Percentiles rank a stretch among this genome's conserved stretches.
phyloP scores from a whole-genome alignment of 306 rosid species.

The Heteromeles arbutifolia region DNA sequence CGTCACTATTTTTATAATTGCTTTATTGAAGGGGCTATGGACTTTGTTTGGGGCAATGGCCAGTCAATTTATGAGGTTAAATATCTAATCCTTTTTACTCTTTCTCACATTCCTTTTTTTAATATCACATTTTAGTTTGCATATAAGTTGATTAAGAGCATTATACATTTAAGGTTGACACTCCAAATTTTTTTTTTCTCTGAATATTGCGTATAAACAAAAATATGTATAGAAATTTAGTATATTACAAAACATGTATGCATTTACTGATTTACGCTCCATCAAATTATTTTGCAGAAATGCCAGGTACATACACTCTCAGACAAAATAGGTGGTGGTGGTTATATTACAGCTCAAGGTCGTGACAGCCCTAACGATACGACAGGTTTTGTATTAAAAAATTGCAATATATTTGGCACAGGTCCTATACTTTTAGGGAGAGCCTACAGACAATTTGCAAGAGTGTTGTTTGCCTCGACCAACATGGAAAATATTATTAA shows the following conservation, averaged over 20 bases:
- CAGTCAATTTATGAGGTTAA: conserved; percentile 4
- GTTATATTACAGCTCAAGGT: conserved; percentile 8
- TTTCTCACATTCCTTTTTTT: too few relatives aligned
- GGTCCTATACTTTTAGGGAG: conserved; percentile 1
- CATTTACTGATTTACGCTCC: too few relatives aligned
- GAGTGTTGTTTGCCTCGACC: background rate
- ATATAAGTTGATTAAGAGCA: too few relatives aligned
- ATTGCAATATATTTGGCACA: background rate
- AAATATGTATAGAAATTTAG: too few relatives aligned
- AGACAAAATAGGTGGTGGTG: background rate
- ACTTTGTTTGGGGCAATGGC: conserved; percentile 11
- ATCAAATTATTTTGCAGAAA: background rate
- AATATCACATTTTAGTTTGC: too few relatives aligned
- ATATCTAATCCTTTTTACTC: too few relatives aligned
- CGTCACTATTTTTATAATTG: conserved; percentile 5
- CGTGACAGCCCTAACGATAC: background rate
- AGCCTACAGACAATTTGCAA: background rate
- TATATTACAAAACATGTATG: too few relatives aligned
- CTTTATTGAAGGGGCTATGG: conserved; percentile 6
- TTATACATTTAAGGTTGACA: too few relatives aligned
- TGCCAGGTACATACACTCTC: background rate
- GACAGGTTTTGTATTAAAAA: conserved; percentile 3
- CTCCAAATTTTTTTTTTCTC: too few relatives aligned
- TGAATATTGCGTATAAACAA: too few relatives aligned
- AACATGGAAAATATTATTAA: background rate